Evolutionary conservation across 2,329 filamentous ascomycete genomes (phyloP).

Genomic region (Trichophyton schoenleinii): DNA sequence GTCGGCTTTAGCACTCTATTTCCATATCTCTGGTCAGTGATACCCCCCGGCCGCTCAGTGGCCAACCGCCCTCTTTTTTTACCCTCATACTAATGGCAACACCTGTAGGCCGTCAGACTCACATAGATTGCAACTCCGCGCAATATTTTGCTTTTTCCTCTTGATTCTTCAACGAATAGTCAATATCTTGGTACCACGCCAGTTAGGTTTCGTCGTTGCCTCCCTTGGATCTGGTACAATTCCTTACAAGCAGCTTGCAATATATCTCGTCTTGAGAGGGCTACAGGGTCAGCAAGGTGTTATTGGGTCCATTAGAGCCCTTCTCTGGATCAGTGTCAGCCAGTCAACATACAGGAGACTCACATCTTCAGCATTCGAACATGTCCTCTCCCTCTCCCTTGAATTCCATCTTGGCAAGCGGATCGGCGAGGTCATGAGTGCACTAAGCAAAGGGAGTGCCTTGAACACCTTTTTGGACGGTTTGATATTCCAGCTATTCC

Average conservation of each 20-base stretch:
- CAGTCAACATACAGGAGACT: slow-evolving; percentile 35
- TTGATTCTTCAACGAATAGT: slow-evolving; percentile 34
- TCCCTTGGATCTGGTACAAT: slow-evolving; percentile 31
- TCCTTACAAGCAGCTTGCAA: slow-evolving; percentile 32
- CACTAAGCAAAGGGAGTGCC: slow-evolving; percentile 36
- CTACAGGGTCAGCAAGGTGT: slow-evolving; percentile 38
- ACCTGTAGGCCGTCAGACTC: not conserved
- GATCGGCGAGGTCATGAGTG: slow-evolving; percentile 41
- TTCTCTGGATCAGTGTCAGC: slow-evolving; percentile 39
- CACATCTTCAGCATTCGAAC: slow-evolving; percentile 37
- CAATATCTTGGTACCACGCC: slow-evolving; percentile 34
- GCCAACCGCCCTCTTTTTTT: not conserved
- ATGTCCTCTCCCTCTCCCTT: slow-evolving; percentile 36
- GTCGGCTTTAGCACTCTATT: not conserved
- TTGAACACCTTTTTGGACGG: slow-evolving; percentile 45
- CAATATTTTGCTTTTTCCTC: slow-evolving; percentile 32
- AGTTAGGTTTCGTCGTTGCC: slow-evolving; percentile 33
- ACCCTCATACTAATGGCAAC: not conserved
- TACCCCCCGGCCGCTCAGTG: too few relatives aligned
- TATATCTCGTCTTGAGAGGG: slow-evolving; percentile 35
- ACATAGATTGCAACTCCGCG: slow-evolving; percentile 23
- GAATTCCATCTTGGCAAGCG: slow-evolving; percentile 42
- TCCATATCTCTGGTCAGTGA: not conserved
- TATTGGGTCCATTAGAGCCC: slow-evolving; percentile 31
- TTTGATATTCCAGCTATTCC: slow-evolving; percentile 45